Conservation (phyloP, 352 stramenopile genomes). For the Globisporangium paddicum region DNA sequence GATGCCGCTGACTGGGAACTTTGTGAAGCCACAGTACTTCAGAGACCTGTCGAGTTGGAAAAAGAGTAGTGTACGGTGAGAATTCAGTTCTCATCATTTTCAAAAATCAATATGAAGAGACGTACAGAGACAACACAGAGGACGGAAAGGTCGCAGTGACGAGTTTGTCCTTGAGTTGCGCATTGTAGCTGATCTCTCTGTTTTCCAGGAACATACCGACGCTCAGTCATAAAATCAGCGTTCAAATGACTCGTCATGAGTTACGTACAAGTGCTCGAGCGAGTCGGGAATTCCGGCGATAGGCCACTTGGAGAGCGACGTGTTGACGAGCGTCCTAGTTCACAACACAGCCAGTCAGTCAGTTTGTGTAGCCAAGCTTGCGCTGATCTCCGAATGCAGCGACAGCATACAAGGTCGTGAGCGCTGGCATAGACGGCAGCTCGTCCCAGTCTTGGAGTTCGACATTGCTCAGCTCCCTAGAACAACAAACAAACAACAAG, state of each 20-base stretch:
- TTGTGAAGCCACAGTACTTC: background rate
- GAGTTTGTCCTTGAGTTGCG: background rate
- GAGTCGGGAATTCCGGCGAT: background rate
- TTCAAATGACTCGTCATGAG: background rate
- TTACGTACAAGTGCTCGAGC: background rate
- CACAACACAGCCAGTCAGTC: background rate
- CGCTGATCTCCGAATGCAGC: background rate
- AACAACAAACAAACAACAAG: background rate
- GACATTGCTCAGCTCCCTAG: background rate
- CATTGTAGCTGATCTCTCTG: conserved; percentile 3
- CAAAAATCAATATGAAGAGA: background rate
- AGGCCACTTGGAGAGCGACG: background rate
- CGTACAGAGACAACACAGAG: conserved; percentile 2
- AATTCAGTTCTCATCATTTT: background rate
- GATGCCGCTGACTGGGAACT: conserved; percentile 1
- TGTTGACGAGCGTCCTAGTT: background rate
- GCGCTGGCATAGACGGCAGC: conserved; percentile 1
- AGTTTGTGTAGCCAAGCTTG: background rate
- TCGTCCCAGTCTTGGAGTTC: conserved; percentile 9
- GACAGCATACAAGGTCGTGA: conserved; percentile 4
- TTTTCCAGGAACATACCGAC: too few relatives aligned
- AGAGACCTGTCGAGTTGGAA: background rate
- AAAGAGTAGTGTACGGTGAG: background rate
- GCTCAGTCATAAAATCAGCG: too few relatives aligned
- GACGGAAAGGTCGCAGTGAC: background rate